Base-by-base conservation (phyloP, 2,329 filamentous ascomycete genomes). In the Scytalidium sp. region DNA sequence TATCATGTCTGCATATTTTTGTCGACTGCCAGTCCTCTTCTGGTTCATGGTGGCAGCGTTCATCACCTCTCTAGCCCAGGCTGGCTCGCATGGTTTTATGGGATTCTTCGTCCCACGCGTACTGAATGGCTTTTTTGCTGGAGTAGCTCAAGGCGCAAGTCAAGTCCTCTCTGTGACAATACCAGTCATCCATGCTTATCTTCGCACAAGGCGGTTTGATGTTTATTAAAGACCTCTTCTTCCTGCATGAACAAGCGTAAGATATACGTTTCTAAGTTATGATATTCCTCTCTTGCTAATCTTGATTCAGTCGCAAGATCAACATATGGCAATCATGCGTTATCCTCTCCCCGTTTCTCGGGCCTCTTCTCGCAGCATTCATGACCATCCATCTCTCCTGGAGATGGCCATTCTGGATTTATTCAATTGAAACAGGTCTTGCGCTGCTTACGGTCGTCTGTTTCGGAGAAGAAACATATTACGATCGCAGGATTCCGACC, bases 221-320 rank as follows among this genome's bases (percentile, higher is more conserved):
- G 60, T 76, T 75, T 58, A 76, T 80, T 60, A 75, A 80, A 47
- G 80, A 83, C 60, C 71, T 81, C 49, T 83, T 79, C 66, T 82
- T 80, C 66, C 79, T 81, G 62, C 80, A 83, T 56, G 73, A 81
- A 52, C 68, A 54, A 43, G 20, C 74, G 2, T 50, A 42, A 45
- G 42, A n/a, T n/a, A n/a, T n/a, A n/a, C n/a, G n/a, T n/a, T n/a
- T n/a, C n/a, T n/a, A n/a, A n/a, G n/a, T n/a, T n/a, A n/a, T n/a
- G n/a, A n/a, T n/a, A n/a, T n/a, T n/a, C n/a, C n/a, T n/a, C n/a
- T n/a, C n/a, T n/a, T n/a, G n/a, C n/a, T n/a, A n/a, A n/a, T n/a
- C n/a, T n/a, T n/a, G n/a, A n/a, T n/a, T n/a, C n/a, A n/a, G n/a
- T 36, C 63, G 73, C 19, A 75, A 75, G 59, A 76, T 75, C 51